phyloP scores from a whole-genome alignment of 805 yeast genomes.

The Zygosaccharomyces kombuchaensis region DNA sequence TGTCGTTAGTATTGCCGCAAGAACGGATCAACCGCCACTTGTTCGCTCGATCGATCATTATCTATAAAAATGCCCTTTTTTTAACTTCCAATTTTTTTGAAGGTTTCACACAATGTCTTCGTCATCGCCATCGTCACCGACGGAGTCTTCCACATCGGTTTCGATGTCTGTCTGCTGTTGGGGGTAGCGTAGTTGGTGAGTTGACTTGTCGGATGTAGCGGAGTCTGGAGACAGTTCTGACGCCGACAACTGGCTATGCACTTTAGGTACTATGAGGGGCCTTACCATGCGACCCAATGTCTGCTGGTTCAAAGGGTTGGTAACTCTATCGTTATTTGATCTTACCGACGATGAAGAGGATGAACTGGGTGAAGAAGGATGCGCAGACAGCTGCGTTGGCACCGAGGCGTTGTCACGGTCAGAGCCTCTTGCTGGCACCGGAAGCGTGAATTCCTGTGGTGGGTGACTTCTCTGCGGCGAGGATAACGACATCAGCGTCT shows the following conservation, averaged over 20 bases:
- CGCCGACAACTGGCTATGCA: slow-evolving; percentile 13
- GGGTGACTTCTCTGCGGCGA: slow-evolving; percentile 32
- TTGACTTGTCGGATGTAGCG: slow-evolving; percentile 8
- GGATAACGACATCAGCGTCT: slow-evolving; percentile 40
- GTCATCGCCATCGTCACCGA: slow-evolving; percentile 2
- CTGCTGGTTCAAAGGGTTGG: slow-evolving; percentile 1
- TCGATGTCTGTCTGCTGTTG: slow-evolving; percentile 25
- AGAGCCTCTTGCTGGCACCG: slow-evolving; percentile 9
- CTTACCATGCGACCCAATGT: slow-evolving; percentile 6
- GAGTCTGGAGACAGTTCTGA: slow-evolving; percentile 14
- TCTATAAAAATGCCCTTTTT: background rate
- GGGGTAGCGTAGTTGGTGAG: slow-evolving; percentile 8
- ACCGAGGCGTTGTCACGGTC: background rate
- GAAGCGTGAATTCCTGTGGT: slow-evolving; percentile 14
- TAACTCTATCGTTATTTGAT: slow-evolving; percentile 3
- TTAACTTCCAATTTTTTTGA: background rate
- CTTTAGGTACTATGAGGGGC: slow-evolving; percentile 10
- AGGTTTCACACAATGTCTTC: background rate
- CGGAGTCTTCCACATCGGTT: slow-evolving; percentile 24
- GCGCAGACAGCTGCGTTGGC: background rate
- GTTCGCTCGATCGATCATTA: background rate
- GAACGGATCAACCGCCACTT: background rate
- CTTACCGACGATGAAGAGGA: slow-evolving; percentile 12
- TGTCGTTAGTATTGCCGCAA: background rate
- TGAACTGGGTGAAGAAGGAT: slow-evolving; percentile 14